A percentile compares a stretch with the other conserved stretches of the same genome.
phyloP scores from a whole-genome alignment of 208 protist genomes.

The Trypanosoma theileri region DNA sequence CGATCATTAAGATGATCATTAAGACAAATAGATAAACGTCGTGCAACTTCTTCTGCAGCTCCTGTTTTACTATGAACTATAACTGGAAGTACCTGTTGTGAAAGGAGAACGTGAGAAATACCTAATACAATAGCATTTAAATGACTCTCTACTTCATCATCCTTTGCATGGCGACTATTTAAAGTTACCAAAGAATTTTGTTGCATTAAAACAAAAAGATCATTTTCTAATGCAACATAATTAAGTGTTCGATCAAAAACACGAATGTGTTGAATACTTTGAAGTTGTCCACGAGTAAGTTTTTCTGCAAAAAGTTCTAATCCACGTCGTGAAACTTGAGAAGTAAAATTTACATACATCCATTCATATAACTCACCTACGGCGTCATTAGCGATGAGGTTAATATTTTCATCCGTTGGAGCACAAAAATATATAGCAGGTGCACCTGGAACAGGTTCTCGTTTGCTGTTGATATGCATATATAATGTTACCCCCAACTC shows the following conservation, averaged over 20 bases:
- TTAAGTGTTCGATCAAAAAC: conserved; percentile 85
- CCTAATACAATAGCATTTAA: conserved; percentile 71
- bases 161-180: conserved; percentile 55
- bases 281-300: conserved; percentile 45
- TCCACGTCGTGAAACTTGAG: conserved; percentile 60
- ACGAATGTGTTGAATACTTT: conserved; percentile 77
- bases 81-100: conserved; percentile 78
- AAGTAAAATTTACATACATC: conserved; percentile 90
- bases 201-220: conserved; percentile 88
- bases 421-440: conserved; percentile 90
- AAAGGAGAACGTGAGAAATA: conserved; percentile 82
- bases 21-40: conserved; percentile 60
- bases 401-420: conserved; percentile 86
- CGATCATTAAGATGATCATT: conserved; percentile 76
- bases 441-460: conserved; percentile 83
- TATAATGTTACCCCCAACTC: conserved; percentile 89
- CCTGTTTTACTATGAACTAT: conserved; percentile 80
- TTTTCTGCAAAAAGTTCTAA: conserved; percentile 74
- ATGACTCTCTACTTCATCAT: conserved; percentile 75
- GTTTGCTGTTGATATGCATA: conserved; percentile 81
- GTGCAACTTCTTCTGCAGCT: conserved; percentile 76
- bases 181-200: conserved; percentile 69
- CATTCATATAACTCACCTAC: conserved; percentile 79
- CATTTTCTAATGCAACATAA: conserved; percentile 81
- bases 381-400: conserved; percentile 72